Evolutionary conservation across 2,329 filamentous ascomycete genomes (phyloP).

Genomic region (Ceratocystis huliohia): DNA sequence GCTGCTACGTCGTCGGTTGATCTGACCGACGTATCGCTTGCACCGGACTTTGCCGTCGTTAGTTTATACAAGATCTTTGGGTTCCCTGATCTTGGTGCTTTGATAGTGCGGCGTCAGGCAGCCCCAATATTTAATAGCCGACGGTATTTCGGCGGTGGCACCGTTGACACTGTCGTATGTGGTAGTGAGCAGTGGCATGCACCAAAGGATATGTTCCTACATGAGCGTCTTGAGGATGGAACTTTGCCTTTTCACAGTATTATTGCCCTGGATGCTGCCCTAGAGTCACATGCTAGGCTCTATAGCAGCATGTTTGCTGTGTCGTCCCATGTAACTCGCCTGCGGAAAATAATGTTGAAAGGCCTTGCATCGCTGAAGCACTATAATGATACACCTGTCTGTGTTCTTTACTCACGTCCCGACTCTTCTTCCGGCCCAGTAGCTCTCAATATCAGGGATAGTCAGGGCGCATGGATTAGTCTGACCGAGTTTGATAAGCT

Average conservation of each 20-base stretch:
- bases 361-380: conserved; percentile 52
- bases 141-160: conserved; percentile 57
- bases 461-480: conserved; percentile 60
- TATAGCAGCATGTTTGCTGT: conserved; percentile 50
- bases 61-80: conserved; percentile 57
- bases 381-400: conserved; percentile 52
- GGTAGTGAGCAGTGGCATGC: conserved; percentile 28
- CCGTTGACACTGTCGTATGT: conserved; percentile 41
- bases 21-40: conserved; percentile 36
- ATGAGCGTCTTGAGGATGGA: conserved; percentile 54
- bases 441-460: conserved; percentile 68
- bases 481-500: conserved; percentile 80
- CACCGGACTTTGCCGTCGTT: conserved; percentile 49
- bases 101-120: conserved; percentile 45
- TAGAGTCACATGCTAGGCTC: conserved; percentile 42
- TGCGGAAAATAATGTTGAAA: conserved; percentile 47
- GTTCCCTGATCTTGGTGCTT: conserved; percentile 49
- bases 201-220: conserved; percentile 32
- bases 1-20: conserved; percentile 49
- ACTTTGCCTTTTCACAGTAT: conserved; percentile 55
- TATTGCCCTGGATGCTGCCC: conserved; percentile 47
- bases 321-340: conserved; percentile 54
- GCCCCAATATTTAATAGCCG: conserved; percentile 42
- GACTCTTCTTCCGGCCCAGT: conserved; percentile 57
- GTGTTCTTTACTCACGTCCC: conserved; percentile 47